Evolutionary conservation across 2,329 filamentous ascomycete genomes (phyloP).

Genomic region (Aspergillus sp.): DNA sequence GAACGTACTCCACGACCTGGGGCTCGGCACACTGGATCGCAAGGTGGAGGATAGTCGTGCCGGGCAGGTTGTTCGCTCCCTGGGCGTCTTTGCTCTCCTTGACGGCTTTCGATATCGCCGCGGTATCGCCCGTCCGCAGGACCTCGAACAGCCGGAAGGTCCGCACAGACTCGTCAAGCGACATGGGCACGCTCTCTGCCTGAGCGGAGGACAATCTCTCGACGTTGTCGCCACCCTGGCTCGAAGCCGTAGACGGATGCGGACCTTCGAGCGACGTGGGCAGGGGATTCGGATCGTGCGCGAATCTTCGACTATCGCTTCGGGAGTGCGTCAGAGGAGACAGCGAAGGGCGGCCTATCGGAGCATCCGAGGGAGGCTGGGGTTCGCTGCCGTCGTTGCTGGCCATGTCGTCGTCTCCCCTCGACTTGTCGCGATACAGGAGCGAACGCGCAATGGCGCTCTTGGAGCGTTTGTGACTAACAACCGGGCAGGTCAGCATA

Average conservation of each 20-base stretch:
- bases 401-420: slow-evolving; percentile 29
- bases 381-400: slow-evolving; percentile 17
- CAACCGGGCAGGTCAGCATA: slow-evolving; percentile 21
- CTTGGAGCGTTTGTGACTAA: slow-evolving; percentile 45
- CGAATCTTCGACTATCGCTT: slow-evolving; percentile 21
- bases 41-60: slow-evolving; percentile 84
- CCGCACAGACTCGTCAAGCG: slow-evolving; percentile 84
- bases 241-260: slow-evolving; percentile 19
- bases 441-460: slow-evolving; percentile 46
- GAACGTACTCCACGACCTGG: slow-evolving; percentile 86
- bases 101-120: slow-evolving; percentile 78
- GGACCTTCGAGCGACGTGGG: slow-evolving; percentile 14
- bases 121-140: slow-evolving; percentile 79
- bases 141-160: slow-evolving; percentile 94
- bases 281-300: slow-evolving; percentile 14
- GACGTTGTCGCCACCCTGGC: slow-evolving; percentile 15
- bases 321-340: slow-evolving; percentile 21
- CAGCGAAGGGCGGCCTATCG: slow-evolving; percentile 17
- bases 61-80: slow-evolving; percentile 40
- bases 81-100: slow-evolving; percentile 46
- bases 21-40: slow-evolving; percentile 92
- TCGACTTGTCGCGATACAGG: slow-evolving; percentile 44
- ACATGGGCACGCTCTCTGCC: slow-evolving; percentile 32
- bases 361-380: slow-evolving; percentile 16
- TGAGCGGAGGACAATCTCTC: slow-evolving; percentile 27